phyloP scores from a whole-genome alignment of 2,329 filamentous ascomycete genomes.

The Phoma sp. region DNA sequence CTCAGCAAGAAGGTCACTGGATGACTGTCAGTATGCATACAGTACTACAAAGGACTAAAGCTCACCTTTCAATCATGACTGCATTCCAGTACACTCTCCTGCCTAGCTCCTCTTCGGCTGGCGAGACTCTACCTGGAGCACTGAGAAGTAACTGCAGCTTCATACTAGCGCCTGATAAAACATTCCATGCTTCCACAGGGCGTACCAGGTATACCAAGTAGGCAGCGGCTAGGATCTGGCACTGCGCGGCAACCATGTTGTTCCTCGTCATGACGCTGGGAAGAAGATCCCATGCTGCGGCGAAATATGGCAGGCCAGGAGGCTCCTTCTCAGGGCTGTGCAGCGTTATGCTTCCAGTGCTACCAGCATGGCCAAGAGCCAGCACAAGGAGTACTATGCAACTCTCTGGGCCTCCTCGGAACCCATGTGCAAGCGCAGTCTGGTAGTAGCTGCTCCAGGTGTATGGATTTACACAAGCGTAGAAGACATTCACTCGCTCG shows the following conservation, averaged over 20 bases:
- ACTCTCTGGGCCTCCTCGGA: constrained; percentile 80
- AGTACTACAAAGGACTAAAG: neutral
- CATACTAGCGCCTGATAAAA: constrained; percentile 80
- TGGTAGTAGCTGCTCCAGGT: constrained; percentile 80
- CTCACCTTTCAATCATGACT: constrained; percentile 73
- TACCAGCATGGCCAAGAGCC: constrained; percentile 77
- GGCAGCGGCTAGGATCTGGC: constrained; percentile 79
- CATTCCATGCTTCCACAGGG: constrained; percentile 82
- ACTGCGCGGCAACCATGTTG: constrained; percentile 79
- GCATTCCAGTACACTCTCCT: constrained; percentile 87
- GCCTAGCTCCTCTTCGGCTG: constrained; percentile 74
- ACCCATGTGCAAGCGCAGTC: constrained; percentile 76
- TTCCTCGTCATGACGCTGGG: constrained; percentile 82
- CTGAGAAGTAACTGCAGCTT: constrained; percentile 82
- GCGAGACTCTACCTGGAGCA: constrained; percentile 73
- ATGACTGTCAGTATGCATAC: constrained; percentile 4
- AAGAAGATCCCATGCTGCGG: constrained; percentile 78
- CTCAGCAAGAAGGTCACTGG: constrained; percentile 74
- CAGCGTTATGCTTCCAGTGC: constrained; percentile 77
- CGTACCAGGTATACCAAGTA: constrained; percentile 85
- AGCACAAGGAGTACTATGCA: constrained; percentile 82
- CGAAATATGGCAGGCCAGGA: constrained; percentile 80
- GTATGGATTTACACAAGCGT: constrained; percentile 83
- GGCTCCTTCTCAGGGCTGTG: constrained; percentile 73
- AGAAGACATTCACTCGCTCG: constrained; percentile 82